Conservation (phyloP, 148 eudicot genomes). For the Heliamphora exappendiculata region DNA sequence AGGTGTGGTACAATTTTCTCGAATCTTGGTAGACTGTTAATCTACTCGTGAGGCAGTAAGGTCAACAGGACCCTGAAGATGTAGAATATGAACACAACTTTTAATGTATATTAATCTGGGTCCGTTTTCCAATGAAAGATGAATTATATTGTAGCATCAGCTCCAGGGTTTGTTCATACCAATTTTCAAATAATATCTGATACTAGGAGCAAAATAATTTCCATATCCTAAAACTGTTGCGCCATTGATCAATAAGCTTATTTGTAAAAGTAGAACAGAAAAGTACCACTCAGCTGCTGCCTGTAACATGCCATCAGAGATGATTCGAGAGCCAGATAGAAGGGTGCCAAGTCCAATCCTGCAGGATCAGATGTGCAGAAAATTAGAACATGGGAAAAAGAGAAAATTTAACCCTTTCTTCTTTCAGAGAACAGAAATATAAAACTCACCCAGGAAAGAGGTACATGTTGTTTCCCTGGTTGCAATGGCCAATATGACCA, state of each 20-base stretch:
- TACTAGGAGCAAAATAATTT: neutral
- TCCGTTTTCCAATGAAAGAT: neutral
- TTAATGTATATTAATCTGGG: neutral
- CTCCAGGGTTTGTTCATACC: neutral
- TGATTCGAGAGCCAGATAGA: slow-evolving; percentile 67
- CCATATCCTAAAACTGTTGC: neutral
- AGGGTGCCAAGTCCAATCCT: slow-evolving; percentile 98
- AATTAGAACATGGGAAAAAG: slow-evolving; percentile 3
- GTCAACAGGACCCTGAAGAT: slow-evolving; percentile 5
- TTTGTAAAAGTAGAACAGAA: neutral
- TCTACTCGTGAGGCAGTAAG: neutral
- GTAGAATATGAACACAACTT: neutral
- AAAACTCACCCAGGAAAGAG: slow-evolving; percentile 91
- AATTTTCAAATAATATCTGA: neutral
- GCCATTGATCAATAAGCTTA: neutral
- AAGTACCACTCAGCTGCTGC: slow-evolving; percentile 93
- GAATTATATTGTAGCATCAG: neutral
- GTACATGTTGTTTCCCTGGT: slow-evolving; percentile 99
- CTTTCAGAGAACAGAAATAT: neutral
- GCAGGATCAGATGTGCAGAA: slow-evolving; percentile 14
- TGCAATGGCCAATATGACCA: slow-evolving; percentile 72
- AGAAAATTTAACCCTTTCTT: neutral
- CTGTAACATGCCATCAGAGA: slow-evolving; percentile 98
- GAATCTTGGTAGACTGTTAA: neutral
- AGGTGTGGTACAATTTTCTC: neutral